Percentiles rank a stretch among this genome's conserved stretches.
Evolutionary conservation across 257 asterid species (phyloP).

Genomic region (Solanum chilense): DNA sequence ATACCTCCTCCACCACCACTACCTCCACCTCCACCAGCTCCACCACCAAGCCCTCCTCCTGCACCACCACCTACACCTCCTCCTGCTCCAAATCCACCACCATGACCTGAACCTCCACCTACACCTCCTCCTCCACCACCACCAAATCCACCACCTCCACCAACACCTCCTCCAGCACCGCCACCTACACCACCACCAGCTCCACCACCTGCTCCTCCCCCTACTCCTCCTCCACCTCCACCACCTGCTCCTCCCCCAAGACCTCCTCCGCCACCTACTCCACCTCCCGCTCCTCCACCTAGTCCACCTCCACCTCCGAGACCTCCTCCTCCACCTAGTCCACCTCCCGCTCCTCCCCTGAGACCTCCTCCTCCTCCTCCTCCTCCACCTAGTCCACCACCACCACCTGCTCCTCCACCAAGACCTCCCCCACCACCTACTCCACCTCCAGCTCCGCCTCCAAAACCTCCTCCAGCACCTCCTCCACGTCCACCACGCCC

Average conservation of each 20-base stretch:
- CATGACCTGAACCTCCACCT: constrained; percentile 1
- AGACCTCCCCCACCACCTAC: constrained; percentile 3
- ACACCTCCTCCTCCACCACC: constrained; percentile 7
- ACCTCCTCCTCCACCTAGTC: background rate
- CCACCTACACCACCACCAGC: background rate
- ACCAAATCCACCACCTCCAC: constrained; percentile 2
- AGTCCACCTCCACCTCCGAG: background rate
- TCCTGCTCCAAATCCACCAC: constrained; percentile 1
- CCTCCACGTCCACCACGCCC: constrained; percentile 3
- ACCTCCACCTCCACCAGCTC: constrained; percentile 4
- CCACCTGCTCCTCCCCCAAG: background rate
- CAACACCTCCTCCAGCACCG: background rate
- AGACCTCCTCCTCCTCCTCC: constrained; percentile 1
- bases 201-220: background rate
- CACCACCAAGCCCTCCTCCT: constrained; percentile 2
- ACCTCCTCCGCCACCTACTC: constrained; percentile 4
- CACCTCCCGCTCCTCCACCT: constrained; percentile 7
- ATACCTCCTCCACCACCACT: constrained; percentile 4
- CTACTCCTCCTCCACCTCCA: background rate
- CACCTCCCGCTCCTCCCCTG: background rate
- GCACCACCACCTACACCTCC: background rate
- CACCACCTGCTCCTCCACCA: background rate
- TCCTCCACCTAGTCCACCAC: background rate
- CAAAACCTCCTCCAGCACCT: constrained; percentile 11
- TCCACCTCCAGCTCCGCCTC: constrained; percentile 5